phyloP scores from a whole-genome alignment of 306 rosid species.

The Dicorynia guianensis region DNA sequence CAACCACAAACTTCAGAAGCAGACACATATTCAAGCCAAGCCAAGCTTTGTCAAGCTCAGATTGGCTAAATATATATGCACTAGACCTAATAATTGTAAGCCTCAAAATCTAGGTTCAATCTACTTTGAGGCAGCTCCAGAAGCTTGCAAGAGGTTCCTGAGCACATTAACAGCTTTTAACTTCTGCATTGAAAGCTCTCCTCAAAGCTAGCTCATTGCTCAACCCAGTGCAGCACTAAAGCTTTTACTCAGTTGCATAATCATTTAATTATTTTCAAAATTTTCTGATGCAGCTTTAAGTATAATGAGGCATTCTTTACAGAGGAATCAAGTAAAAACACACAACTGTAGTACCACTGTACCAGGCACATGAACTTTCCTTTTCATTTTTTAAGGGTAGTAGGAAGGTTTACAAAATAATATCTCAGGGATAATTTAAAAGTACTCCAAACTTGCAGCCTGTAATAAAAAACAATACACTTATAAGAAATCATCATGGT shows the following conservation, averaged over 20 bases:
- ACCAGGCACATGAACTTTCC: too few relatives aligned
- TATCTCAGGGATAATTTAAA: too few relatives aligned
- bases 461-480: constrained; percentile 3
- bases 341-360: background rate
- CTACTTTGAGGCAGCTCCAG: constrained; percentile 21
- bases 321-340: background rate
- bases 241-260: constrained; percentile 16
- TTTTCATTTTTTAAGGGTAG: background rate
- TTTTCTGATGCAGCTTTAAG: background rate
- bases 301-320: background rate
- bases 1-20: constrained; percentile 34
- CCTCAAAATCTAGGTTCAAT: constrained; percentile 5
- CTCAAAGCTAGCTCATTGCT: constrained; percentile 15
- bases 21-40: constrained; percentile 36
- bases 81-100: constrained; percentile 12
- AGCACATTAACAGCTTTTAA: constrained; percentile 22
- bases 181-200: constrained; percentile 5
- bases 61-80: constrained; percentile 3
- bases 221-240: constrained; percentile 16
- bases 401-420: constrained; percentile 1
- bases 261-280: constrained; percentile 5
- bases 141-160: constrained; percentile 26
- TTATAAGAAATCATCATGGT: constrained; percentile 4
- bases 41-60: constrained; percentile 31
- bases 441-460: background rate